Conservation (phyloP, 1,284 basidiomycete genomes). For the Wallemia mellicola region DNA sequence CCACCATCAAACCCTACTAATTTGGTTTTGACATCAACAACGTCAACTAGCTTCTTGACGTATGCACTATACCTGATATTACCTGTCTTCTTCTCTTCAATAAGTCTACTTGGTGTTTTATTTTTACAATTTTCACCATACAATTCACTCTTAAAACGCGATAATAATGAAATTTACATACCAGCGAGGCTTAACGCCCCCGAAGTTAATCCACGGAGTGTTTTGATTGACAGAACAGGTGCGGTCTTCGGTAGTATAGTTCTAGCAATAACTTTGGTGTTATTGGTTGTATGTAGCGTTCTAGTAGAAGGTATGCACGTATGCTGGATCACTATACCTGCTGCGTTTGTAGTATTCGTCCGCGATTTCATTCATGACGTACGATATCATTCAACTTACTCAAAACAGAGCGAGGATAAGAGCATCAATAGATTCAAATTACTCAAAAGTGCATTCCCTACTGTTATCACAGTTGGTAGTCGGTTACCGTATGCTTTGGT, state of each 20-base stretch:
- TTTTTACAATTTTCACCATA: slow-evolving; percentile 4
- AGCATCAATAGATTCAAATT: slow-evolving; percentile 4
- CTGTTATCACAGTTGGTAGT: slow-evolving; percentile 33
- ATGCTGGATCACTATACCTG: slow-evolving; percentile 47
- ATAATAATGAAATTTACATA: slow-evolving; percentile 12
- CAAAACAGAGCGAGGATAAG: slow-evolving; percentile 5
- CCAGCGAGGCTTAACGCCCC: slow-evolving; percentile 18
- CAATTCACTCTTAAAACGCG: slow-evolving; percentile 1
- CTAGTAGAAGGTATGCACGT: slow-evolving; percentile 34
- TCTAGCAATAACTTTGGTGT: slow-evolving; percentile 24
- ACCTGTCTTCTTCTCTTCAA: slow-evolving; percentile 14
- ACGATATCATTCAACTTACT: not conserved
- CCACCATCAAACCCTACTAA: slow-evolving; percentile 26
- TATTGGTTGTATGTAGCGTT: slow-evolving; percentile 27
- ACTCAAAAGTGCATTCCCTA: slow-evolving; percentile 29
- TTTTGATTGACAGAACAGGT: slow-evolving; percentile 22
- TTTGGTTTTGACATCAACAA: slow-evolving; percentile 27
- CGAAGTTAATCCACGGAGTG: slow-evolving; percentile 19
- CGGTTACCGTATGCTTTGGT: slow-evolving; percentile 50
- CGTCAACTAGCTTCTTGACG: slow-evolving; percentile 22
- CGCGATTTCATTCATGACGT: slow-evolving; percentile 35
- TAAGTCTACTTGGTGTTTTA: slow-evolving; percentile 10
- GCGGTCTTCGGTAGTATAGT: slow-evolving; percentile 22
- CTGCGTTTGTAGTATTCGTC: slow-evolving; percentile 38
- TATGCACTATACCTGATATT: slow-evolving; percentile 17